Evolutionary conservation across 345 rosid genomes (phyloP), one percentile per base, ranked within the genome.

Genomic region (Diplotaxis tenuifolia): DNA sequence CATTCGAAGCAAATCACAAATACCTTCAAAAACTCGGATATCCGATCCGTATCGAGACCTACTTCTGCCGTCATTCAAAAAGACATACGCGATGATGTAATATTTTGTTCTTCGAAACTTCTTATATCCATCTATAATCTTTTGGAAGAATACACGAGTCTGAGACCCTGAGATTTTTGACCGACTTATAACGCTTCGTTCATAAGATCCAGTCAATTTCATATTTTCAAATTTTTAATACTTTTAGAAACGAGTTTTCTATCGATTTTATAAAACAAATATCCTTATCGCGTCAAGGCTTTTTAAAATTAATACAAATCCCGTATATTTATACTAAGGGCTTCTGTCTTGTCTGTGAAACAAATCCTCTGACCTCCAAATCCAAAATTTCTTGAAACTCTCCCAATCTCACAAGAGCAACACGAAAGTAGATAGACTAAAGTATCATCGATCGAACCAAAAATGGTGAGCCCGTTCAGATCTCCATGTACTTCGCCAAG

Each of bases 401-500:
- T 75, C 47, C 4, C 0, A 27, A 61, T 59, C 78, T 67, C 65
- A 25, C 63, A 63, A 53, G 14, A 64, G 38, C 57, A 27, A 2
- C 64, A 21, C 62, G 31, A 75, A n/a, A 14, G 3, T 36, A 60
- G 32, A 74, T 60, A 66, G 66, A 28, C 32, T 10, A 20, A 6
- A 73, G n/a, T 29, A 67, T 58, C 72, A 58, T 58, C 61, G 8
- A 32, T 2, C 9, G 29, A 16, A 47, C 4, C 4, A 14, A 68
- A 54, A 70, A 77, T 77, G 80, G 49, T 77, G 63, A 77, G 72
- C 1, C 52, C 67, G 28, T 57, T 59, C 42, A 19, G 31, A 70
- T 45, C 78, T 70, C 69, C 75, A 14, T 64, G 78, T 67, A 70
- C 80, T 12, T 63, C 84, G 1, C 82, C 88, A 10, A 83, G 59